Conservation (phyloP, 2,329 filamentous ascomycete genomes). For the Colletotrichum chlorophyti region DNA sequence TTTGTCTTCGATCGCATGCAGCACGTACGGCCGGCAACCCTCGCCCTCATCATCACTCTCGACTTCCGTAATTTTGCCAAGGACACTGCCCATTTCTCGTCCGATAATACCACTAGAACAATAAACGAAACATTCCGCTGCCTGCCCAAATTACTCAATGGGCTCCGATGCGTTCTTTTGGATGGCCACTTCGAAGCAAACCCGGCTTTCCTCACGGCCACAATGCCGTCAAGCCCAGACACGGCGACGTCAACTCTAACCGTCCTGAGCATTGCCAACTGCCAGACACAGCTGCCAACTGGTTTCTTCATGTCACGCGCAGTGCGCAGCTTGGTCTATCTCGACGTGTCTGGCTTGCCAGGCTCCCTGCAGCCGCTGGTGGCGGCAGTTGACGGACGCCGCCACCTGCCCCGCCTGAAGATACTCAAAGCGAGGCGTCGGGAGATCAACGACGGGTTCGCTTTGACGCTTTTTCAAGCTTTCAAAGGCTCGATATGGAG, state of each 20-base stretch:
- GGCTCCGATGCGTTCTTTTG: conserved; percentile 54
- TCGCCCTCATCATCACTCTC: conserved; percentile 51
- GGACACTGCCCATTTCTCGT: conserved; percentile 48
- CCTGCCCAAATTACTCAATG: conserved; percentile 46
- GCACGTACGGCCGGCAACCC: conserved; percentile 43
- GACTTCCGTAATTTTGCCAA: conserved; percentile 54
- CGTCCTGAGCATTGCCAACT: conserved; percentile 54
- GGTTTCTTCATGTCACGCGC: conserved; percentile 46
- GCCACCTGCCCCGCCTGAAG: conserved; percentile 52
- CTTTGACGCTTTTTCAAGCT: conserved; percentile 40
- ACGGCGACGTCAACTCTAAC: conserved; percentile 3
- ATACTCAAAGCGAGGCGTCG: conserved; percentile 58
- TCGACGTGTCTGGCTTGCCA: conserved; percentile 58
- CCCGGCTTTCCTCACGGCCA: conserved; percentile 42
- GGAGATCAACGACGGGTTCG: conserved; percentile 51
- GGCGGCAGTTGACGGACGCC: conserved; percentile 39
- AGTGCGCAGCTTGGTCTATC: conserved; percentile 53
- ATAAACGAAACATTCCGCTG: conserved; percentile 48
- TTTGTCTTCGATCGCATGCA: conserved; percentile 52
- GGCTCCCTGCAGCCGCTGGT: conserved; percentile 49
- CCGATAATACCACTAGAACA: conserved; percentile 43
- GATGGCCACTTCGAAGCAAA: conserved; percentile 55
- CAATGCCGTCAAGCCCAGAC: conserved; percentile 6
- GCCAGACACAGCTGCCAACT: conserved; percentile 45
- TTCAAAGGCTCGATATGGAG: conserved; percentile 58